Conservation (phyloP, 176 grass and related monocot genomes). For the Alloteropsis semialata region DNA sequence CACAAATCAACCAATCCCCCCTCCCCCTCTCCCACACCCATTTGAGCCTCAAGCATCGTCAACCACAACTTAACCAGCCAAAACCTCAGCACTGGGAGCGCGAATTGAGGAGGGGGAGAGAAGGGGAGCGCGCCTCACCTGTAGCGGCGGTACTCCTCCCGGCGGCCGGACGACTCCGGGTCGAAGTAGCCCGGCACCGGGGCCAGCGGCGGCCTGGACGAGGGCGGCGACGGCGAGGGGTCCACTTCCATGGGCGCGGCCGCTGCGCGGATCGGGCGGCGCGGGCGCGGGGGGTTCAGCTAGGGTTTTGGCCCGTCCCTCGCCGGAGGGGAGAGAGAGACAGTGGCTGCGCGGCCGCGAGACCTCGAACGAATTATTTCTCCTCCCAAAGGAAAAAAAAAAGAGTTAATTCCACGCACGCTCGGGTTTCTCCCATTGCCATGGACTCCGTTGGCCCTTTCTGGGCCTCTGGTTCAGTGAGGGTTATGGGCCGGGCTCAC, state of each 20-base stretch:
- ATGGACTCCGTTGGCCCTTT: not conserved
- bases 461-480: too few species aligned
- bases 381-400: too few species aligned
- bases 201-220: constrained; percentile 15
- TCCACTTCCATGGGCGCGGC: constrained; percentile 51
- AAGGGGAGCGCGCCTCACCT: constrained; percentile 28
- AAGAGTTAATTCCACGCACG: not conserved
- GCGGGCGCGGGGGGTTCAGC: not conserved
- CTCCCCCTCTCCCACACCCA: not conserved
- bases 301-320: constrained; percentile 13
- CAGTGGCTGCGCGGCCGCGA: not conserved
- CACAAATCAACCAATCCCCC: not conserved
- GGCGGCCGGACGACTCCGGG: constrained; percentile 59
- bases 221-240: constrained; percentile 31
- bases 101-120: not conserved
- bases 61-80: not conserved
- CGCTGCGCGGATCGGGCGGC: not conserved
- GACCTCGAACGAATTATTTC: not conserved
- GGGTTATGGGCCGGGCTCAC: not conserved
- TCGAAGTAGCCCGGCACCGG: constrained; percentile 65
- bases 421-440: too few species aligned
- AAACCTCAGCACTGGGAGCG: not conserved
- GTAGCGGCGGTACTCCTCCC: constrained; percentile 88
- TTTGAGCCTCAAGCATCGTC: not conserved
- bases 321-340: too few species aligned